These are phyloP conservation scores for Didymella glomerata DNA, from an alignment of 2,329 filamentous ascomycete species.

Conservation along the genomic window DNA sequence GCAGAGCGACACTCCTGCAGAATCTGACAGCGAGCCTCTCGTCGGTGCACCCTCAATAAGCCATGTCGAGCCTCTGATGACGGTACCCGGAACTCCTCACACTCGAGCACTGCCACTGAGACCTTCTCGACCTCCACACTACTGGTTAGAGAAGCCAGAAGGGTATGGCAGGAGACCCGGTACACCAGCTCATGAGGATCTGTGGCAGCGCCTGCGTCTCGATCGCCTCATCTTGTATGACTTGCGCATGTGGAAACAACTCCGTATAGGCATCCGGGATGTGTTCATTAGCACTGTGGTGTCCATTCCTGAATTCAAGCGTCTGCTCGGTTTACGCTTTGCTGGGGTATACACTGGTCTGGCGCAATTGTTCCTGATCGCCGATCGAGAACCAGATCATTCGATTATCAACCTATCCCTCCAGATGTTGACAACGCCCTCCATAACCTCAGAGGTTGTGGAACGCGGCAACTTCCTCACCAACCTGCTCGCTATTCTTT, in stretches of 20 bases:
- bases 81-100: slow-evolving; percentile 82
- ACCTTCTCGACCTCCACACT: slow-evolving; percentile 73
- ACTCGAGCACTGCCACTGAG: slow-evolving; percentile 54
- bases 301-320: slow-evolving; percentile 94
- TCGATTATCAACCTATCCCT: slow-evolving; percentile 98
- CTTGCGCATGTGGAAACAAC: slow-evolving; percentile 94
- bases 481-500: slow-evolving; percentile 93
- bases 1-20: slow-evolving; percentile 72
- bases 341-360: slow-evolving; percentile 93
- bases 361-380: slow-evolving; percentile 93
- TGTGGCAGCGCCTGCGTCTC: slow-evolving; percentile 86
- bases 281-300: slow-evolving; percentile 97
- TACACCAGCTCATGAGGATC: slow-evolving; percentile 79
- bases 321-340: slow-evolving; percentile 89
- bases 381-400: slow-evolving; percentile 94
- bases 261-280: slow-evolving; percentile 87
- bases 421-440: slow-evolving; percentile 95
- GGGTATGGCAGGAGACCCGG: slow-evolving; percentile 70
- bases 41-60: slow-evolving; percentile 65
- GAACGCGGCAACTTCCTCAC: slow-evolving; percentile 95
- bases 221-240: slow-evolving; percentile 97
- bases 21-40: slow-evolving; percentile 75
- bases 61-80: slow-evolving; percentile 70
- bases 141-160: slow-evolving; percentile 85
- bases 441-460: slow-evolving; percentile 94